Conservation (phyloP, 768 basidiomycete species). For the Mycena leptocephala region DNA sequence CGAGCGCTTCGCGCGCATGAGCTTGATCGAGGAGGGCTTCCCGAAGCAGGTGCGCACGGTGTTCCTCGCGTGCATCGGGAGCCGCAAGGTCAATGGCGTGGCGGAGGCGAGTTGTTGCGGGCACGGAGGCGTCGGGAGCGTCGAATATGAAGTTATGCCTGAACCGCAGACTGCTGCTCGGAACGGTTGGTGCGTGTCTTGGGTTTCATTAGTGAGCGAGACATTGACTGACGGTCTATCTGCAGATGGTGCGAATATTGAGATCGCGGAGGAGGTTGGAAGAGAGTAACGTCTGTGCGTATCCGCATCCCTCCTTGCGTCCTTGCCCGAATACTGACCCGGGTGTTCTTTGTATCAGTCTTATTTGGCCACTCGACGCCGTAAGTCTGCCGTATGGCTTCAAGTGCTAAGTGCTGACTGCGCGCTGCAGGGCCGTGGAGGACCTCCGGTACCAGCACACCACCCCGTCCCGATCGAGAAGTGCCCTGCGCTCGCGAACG, state of each 20-base stretch:
- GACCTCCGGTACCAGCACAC: constrained; percentile 91
- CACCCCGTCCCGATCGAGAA: constrained; percentile 86
- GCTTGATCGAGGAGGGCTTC: constrained; percentile 92
- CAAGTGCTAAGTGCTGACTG: background rate
- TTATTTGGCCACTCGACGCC: constrained; percentile 94
- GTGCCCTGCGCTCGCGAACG: constrained; percentile 86
- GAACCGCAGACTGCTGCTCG: constrained; percentile 91
- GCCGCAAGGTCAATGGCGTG: constrained; percentile 94
- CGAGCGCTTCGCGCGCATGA: constrained; percentile 88
- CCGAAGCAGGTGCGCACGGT: constrained; percentile 95
- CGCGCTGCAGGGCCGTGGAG: constrained; percentile 78
- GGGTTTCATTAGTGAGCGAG: background rate
- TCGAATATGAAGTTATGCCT: constrained; percentile 94
- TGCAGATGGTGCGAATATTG: constrained; percentile 93
- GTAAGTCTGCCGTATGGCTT: constrained; percentile 42
- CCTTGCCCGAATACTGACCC: background rate
- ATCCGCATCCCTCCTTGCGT: constrained; percentile 35
- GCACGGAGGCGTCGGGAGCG: constrained; percentile 90
- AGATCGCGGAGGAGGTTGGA: constrained; percentile 98
- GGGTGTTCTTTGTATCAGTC: constrained; percentile 60
- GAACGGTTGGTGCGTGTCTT: constrained; percentile 75
- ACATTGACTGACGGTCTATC: background rate
- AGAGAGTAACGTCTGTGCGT: constrained; percentile 92
- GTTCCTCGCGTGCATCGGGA: constrained; percentile 91
- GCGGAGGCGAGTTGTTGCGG: constrained; percentile 86